phyloP scores from a whole-genome alignment of 1,284 basidiomycete species.

The Butyriboletus appendiculatus region DNA sequence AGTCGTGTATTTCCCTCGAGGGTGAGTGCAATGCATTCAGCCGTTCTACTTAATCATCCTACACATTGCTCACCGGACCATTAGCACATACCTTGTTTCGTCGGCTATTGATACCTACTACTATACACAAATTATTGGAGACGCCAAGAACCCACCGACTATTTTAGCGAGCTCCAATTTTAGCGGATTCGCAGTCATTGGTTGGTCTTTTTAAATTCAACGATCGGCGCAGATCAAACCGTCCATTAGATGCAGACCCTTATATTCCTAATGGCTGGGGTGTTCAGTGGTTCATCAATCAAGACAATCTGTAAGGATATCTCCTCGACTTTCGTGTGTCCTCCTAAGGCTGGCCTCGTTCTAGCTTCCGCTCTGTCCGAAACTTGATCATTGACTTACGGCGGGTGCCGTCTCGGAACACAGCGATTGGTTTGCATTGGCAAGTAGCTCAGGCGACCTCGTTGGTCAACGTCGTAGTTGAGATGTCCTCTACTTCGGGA shows the following conservation, averaged over 20 bases:
- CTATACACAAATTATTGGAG: slow-evolving; percentile 52
- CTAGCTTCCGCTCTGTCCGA: slow-evolving; percentile 43
- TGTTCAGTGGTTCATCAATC: slow-evolving; percentile 47
- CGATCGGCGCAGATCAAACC: background rate
- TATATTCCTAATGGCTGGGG: slow-evolving; percentile 39
- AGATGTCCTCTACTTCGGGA: slow-evolving; percentile 46
- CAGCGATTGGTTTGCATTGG: slow-evolving; percentile 71
- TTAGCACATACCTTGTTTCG: slow-evolving; percentile 47
- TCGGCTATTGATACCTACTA: slow-evolving; percentile 51
- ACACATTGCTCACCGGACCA: background rate
- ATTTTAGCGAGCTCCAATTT: slow-evolving; percentile 47
- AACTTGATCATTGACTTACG: slow-evolving; percentile 50
- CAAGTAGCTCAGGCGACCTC: slow-evolving; percentile 82
- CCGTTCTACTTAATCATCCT: too few species aligned
- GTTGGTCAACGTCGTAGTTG: slow-evolving; percentile 53
- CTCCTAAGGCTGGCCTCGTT: background rate
- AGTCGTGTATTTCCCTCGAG: slow-evolving; percentile 28
- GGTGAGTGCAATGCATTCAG: slow-evolving; percentile 5
- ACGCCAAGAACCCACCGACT: slow-evolving; percentile 50
- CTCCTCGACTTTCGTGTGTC: background rate
- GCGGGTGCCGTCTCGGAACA: slow-evolving; percentile 47
- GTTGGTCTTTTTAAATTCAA: slow-evolving; percentile 26
- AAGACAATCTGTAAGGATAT: slow-evolving; percentile 46
- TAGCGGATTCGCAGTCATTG: slow-evolving; percentile 53
- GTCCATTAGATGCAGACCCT: slow-evolving; percentile 42